A percentile compares a stretch with the other conserved stretches of the same genome.
Evolutionary conservation across 2,329 filamentous ascomycete species (phyloP).

Genomic region (Paecilomyces sp.): DNA sequence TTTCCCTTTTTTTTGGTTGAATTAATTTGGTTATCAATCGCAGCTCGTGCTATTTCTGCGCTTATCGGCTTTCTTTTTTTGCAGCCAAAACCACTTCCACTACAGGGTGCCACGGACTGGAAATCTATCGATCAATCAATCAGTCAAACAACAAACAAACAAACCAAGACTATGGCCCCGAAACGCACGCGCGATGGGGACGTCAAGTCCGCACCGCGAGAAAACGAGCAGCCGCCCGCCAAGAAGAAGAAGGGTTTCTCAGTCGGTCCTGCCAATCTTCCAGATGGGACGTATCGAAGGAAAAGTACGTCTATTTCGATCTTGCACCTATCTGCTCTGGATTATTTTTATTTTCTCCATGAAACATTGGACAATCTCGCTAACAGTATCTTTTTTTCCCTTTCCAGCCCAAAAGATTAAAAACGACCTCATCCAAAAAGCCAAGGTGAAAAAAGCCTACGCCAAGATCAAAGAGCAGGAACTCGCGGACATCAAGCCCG

Average conservation of each 20-base stretch:
- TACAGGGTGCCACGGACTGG: too few species aligned
- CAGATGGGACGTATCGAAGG: constrained; percentile 79
- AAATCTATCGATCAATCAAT: too few species aligned
- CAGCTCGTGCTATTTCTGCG: too few species aligned
- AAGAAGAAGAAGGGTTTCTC: constrained; percentile 67
- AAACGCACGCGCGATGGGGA: constrained; percentile 50
- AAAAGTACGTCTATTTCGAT: constrained; percentile 49
- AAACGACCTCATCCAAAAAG: constrained; percentile 78
- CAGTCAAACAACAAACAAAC: too few species aligned
- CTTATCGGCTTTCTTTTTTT: too few species aligned
- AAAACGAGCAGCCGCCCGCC: constrained; percentile 26
- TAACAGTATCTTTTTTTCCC: background rate
- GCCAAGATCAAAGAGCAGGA: constrained; percentile 71
- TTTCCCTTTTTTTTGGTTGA: background rate
- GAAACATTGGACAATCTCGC: background rate
- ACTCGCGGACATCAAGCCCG: constrained; percentile 30
- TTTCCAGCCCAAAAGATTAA: constrained; percentile 77
- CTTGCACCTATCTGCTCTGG: too few species aligned
- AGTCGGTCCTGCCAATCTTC: constrained; percentile 82
- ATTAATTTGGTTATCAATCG: too few species aligned
- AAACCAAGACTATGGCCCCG: constrained; percentile 43
- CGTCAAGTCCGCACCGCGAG: constrained; percentile 40
- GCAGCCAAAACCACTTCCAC: too few species aligned
- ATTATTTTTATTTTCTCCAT: too few species aligned
- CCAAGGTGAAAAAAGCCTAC: constrained; percentile 88